A percentile compares a stretch with the other conserved stretches of the same genome.
These are phyloP conservation scores for Spinellus fusiger DNA, from an alignment of 192 early-diverging fungal genomes.

Conservation along the genomic window DNA sequence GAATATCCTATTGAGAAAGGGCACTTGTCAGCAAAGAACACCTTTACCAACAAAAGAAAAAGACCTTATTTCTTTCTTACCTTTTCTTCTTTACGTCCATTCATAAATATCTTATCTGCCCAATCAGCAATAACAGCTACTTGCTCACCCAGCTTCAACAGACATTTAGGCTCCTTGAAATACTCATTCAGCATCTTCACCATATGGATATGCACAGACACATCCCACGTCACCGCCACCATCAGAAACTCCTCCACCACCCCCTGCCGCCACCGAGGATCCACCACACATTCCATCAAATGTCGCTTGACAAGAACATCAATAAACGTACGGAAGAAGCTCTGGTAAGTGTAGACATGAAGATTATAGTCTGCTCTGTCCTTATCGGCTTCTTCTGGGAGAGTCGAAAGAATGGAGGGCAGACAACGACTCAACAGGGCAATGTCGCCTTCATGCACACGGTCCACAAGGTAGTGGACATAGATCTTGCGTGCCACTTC, in stretches of 20 bases:
- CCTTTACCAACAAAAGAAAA: not conserved
- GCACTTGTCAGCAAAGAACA: not conserved
- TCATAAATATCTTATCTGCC: conserved; percentile 1
- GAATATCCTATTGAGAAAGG: not conserved
- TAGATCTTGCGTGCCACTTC: conserved; percentile 46
- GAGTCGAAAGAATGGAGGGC: conserved; percentile 28
- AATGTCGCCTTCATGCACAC: conserved; percentile 29
- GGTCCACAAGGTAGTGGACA: conserved; percentile 44
- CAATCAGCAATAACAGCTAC: conserved; percentile 14
- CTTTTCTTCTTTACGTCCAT: conserved; percentile 11
- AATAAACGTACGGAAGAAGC: conserved; percentile 39
- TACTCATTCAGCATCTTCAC: conserved; percentile 31
- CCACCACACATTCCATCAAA: conserved; percentile 29
- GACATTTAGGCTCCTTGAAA: conserved; percentile 17
- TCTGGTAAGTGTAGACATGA: conserved; percentile 37
- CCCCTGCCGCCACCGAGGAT: conserved; percentile 28
- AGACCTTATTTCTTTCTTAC: not conserved
- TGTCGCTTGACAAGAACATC: conserved; percentile 33
- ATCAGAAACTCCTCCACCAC: conserved; percentile 43
- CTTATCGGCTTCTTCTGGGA: conserved; percentile 28
- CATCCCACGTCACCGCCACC: conserved; percentile 28
- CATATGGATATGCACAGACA: conserved; percentile 31
- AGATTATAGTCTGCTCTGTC: conserved; percentile 5
- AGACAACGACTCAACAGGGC: conserved; percentile 29
- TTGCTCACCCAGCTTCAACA: conserved; percentile 14